These are phyloP conservation scores for Colletotrichum plurivorum DNA, from an alignment of 2,329 filamentous ascomycete genomes.

Conservation along the genomic window DNA sequence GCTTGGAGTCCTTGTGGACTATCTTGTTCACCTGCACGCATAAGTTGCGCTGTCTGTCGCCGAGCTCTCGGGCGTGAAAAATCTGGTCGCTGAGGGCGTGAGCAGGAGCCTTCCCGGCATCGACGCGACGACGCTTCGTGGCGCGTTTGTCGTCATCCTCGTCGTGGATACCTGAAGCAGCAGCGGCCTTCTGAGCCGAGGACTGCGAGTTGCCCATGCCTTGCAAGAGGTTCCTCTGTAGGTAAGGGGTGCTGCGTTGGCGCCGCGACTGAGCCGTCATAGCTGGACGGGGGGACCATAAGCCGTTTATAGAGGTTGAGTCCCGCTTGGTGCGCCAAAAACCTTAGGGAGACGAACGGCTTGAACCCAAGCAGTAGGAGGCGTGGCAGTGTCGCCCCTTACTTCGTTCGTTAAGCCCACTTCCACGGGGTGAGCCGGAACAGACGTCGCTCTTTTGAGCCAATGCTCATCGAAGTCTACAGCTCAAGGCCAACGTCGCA, in stretches of 20 bases:
- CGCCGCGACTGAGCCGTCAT: slow-evolving; percentile 65
- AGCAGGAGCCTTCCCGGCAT: slow-evolving; percentile 50
- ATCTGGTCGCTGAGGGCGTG: slow-evolving; percentile 51
- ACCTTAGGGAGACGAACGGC: slow-evolving; percentile 13
- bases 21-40: slow-evolving; percentile 69
- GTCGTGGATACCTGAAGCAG: slow-evolving; percentile 49
- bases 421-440: slow-evolving; percentile 27
- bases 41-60: slow-evolving; percentile 58
- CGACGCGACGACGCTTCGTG: slow-evolving; percentile 66
- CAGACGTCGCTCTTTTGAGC: slow-evolving; percentile 5
- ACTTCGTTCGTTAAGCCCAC: slow-evolving; percentile 36
- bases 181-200: slow-evolving; percentile 53
- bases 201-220: slow-evolving; percentile 62
- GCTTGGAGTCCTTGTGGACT: slow-evolving; percentile 59
- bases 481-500: not conserved
- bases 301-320: slow-evolving; percentile 27
- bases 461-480: slow-evolving; percentile 25
- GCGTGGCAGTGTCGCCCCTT: slow-evolving; percentile 12
- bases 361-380: slow-evolving; percentile 19
- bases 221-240: slow-evolving; percentile 65
- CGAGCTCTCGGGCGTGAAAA: slow-evolving; percentile 48
- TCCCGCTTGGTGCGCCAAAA: slow-evolving; percentile 29
- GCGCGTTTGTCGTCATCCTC: slow-evolving; percentile 57
- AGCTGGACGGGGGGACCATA: slow-evolving; percentile 52
- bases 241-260: slow-evolving; percentile 66